Percentiles rank a stretch among this genome's conserved stretches.
These are phyloP conservation scores for Meredithiella fracta DNA, from an alignment of 2,329 filamentous ascomycete species.

Conservation along the genomic window DNA sequence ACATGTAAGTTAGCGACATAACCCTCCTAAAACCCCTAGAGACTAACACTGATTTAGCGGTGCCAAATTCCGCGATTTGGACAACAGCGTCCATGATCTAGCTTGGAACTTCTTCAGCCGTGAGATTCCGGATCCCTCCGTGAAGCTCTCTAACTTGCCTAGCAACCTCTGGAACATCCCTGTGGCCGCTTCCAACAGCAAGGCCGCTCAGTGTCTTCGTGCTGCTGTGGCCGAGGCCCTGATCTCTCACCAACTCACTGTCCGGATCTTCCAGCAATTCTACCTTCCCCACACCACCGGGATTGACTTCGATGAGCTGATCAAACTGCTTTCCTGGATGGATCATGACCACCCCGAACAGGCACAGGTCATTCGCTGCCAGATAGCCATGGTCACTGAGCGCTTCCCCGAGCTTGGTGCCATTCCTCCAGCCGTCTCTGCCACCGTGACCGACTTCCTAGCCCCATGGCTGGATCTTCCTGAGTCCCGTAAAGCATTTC, in stretches of 20 bases:
- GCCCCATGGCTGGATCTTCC: constrained; percentile 7
- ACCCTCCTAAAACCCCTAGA: not conserved
- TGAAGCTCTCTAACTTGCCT: not conserved
- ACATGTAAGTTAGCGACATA: constrained; percentile 8
- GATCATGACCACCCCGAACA: constrained; percentile 11
- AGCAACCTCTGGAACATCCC: constrained; percentile 1
- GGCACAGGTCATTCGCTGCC: constrained; percentile 13
- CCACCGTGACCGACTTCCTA: constrained; percentile 5
- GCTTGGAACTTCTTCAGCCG: constrained; percentile 13
- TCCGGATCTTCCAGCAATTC: constrained; percentile 12
- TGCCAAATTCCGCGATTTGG: constrained; percentile 13
- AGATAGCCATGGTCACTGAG: constrained; percentile 13
- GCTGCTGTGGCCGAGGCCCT: constrained; percentile 12
- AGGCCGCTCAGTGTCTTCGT: constrained; percentile 11
- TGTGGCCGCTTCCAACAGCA: constrained; percentile 10
- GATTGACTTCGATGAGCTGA: constrained; percentile 9
- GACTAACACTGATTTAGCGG: constrained; percentile 1
- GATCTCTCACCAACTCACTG: constrained; percentile 11
- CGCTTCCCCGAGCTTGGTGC: constrained; percentile 8
- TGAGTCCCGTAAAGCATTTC: constrained; percentile 8
- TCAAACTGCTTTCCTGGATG: constrained; percentile 13
- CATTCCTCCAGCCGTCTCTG: constrained; percentile 1
- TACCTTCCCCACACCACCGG: constrained; percentile 9
- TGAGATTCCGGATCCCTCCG: constrained; percentile 6
- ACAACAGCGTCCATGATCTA: constrained; percentile 14